phyloP scores from a whole-genome alignment of 805 yeast species.

The Zygosaccharomyces siamensis region DNA sequence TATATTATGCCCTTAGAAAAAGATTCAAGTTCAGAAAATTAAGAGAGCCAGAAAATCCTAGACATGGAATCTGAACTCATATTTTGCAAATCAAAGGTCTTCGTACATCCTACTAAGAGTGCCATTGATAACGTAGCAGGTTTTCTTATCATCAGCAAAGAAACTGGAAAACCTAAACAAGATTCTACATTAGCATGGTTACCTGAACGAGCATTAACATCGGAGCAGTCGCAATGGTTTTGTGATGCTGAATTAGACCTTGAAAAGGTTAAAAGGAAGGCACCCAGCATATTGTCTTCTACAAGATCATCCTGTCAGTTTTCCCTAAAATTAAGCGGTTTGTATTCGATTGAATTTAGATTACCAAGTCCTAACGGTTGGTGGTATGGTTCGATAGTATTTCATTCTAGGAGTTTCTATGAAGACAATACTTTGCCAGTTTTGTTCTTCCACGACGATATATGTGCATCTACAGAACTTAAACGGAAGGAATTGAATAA shows the following conservation, averaged over 20 bases:
- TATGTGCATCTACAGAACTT: conserved; percentile 65
- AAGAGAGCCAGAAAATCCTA: background rate
- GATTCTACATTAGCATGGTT: conserved; percentile 35
- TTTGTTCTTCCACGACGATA: conserved; percentile 88
- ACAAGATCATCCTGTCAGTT: conserved; percentile 55
- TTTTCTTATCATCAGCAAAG: conserved; percentile 58
- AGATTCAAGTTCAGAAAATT: background rate
- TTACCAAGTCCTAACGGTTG: conserved; percentile 73
- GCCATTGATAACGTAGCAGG: conserved; percentile 79
- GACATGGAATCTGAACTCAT: conserved; percentile 23
- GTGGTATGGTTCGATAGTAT: conserved; percentile 86
- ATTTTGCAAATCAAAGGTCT: conserved; percentile 62
- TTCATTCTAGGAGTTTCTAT: conserved; percentile 51
- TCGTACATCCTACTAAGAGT: conserved; percentile 73
- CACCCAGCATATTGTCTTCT: conserved; percentile 10
- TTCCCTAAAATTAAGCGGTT: conserved; percentile 48
- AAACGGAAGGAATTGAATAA: conserved; percentile 57
- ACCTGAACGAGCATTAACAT: conserved; percentile 19
- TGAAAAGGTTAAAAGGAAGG: conserved; percentile 8
- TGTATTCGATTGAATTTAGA: conserved; percentile 78
- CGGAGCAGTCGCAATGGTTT: conserved; percentile 18
- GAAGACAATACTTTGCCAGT: conserved; percentile 65
- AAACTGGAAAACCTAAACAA: conserved; percentile 40
- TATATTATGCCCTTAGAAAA: background rate
- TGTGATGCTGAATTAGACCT: conserved; percentile 16